Base-by-base conservation (phyloP, 805 yeast species). In the Danielia reshetovae region DNA sequence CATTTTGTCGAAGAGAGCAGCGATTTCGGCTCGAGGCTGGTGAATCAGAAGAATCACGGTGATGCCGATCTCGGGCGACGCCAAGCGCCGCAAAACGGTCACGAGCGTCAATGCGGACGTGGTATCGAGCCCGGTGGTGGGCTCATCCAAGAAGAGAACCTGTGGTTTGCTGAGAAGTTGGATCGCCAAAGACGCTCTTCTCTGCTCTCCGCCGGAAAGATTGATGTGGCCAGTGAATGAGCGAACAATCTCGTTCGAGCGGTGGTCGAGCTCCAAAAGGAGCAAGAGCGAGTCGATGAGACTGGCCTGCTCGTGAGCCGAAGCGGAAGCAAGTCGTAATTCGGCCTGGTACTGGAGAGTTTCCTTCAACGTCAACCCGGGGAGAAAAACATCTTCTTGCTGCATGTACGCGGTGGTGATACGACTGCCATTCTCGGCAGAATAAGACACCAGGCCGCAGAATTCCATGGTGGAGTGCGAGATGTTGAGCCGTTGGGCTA, bases 111-210 rank as follows among this genome's bases (percentile, higher is more conserved):
- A 74, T 0, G 95, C 89, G 9, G 88, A 79, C 41, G 77, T 78
- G 4, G 94, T 79, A 56, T 86, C 95, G 22, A 86, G 60, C 0
- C 95, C 95, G 0, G 95, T 85, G 1, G 95, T 86, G 5, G 95
- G 95, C 48, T 86, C 95, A 55, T 86, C 96, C 27, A 86, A 58
- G 48, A 85, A 85, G 40, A 87, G 57, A 2, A 86, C 62, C 0
- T 88, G 76, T 0, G 95, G 95, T 43, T 79, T 82, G 5, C 84
- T 74, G 30, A 86, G 65, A 51, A 86, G 61, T 53, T 86, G 95
- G 12, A 85, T 74, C 0, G 86, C 95, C 24, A 86, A 73, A 29
- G 89, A 80, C 4, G 84, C 69, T 39, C 95, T 59, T 49, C 95
- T 58, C 50, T 79, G 81, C 52, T 86, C 95, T 21, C 96, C 95